Evolutionary conservation across 1,284 basidiomycete genomes (phyloP).

Genomic region (Schizophyllum amplum): DNA sequence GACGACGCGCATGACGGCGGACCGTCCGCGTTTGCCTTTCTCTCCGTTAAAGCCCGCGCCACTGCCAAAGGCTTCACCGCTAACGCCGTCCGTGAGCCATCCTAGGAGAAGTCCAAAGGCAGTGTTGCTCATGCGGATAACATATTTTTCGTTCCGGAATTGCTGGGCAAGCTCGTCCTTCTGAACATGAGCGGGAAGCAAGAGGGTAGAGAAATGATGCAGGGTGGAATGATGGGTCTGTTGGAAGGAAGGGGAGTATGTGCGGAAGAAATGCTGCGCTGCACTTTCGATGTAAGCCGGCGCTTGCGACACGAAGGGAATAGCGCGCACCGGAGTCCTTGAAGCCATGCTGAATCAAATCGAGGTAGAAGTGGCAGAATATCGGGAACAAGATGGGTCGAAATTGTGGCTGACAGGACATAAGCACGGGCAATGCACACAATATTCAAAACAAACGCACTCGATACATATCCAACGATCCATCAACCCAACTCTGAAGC

Average conservation of each 20-base stretch:
- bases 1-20: conserved; percentile 87
- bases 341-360: conserved; percentile 87
- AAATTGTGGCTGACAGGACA: conserved; percentile 71
- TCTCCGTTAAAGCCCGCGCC: conserved; percentile 81
- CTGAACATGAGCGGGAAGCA: conserved; percentile 80
- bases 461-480: conserved; percentile 80
- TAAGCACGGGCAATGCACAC: conserved; percentile 1
- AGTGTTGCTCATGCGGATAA: conserved; percentile 84
- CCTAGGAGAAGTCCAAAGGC: conserved; percentile 90
- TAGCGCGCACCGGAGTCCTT: conserved; percentile 71
- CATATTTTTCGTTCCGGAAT: conserved; percentile 88
- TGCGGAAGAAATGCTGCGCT: conserved; percentile 74
- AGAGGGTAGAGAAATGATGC: conserved; percentile 76
- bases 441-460: conserved; percentile 34
- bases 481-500: conserved; percentile 91
- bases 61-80: conserved; percentile 75
- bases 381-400: conserved; percentile 90
- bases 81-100: conserved; percentile 92
- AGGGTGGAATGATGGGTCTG: conserved; percentile 66
- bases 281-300: conserved; percentile 5
- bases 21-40: conserved; percentile 68
- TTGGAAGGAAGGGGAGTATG: conserved; percentile 67
- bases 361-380: conserved; percentile 96
- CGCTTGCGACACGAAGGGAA: conserved; percentile 2
- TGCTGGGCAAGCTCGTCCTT: conserved; percentile 79